Base-by-base conservation (phyloP, 371 early-diverging fungal species). In the Mucor irregularis region DNA sequence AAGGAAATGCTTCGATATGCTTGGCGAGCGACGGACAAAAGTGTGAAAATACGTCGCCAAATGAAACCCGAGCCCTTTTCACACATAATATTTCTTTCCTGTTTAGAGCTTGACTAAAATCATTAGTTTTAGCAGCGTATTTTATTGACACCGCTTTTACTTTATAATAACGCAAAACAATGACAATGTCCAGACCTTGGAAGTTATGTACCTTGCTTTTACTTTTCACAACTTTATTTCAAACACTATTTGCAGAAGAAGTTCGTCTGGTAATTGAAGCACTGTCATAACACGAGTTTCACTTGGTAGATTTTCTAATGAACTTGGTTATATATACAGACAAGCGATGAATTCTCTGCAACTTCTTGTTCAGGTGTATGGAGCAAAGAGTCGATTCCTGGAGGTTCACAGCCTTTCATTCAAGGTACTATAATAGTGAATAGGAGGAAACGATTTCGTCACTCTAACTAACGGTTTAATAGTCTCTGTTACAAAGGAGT, bases 361-460 rank as follows among this genome's bases (percentile, higher is more conserved):
- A 74, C 76, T 3, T 59, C 71, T 33, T 82, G 82, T 34, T 77
- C 78, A 3, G 80, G 80, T 25, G 68, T 82, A 25, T 82, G 69
- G 74, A 69, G 72, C 42, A 74, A 78, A 50, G 46, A 60, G 3
- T 53, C 70, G 13, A 71, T 82, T 58, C 78, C 75, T 8, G 76
- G 74, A 19, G 78, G 80, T 3, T 35, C 47, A 19, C 62, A 72
- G 35, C 74, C 82, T 2, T 76, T 55, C 52, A 71, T 82, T 26
- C 54, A 71, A 69, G 73, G 82, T 78, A 68, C 9, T 37, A 37
- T 16, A 38, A 17, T n/a, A 10, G 28, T 31, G 10, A 19, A 9
- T 3, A 21, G 24, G 7, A 21, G 11, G 14, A 31, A 28, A 9
- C n/a, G 4, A 29, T 31, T 17, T 28, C 7, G 10, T 42, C 13